A percentile compares a stretch with the other conserved stretches of the same genome.
Conservation (phyloP, 495 filamentous ascomycete genomes). For the Penicillium angulare region DNA sequence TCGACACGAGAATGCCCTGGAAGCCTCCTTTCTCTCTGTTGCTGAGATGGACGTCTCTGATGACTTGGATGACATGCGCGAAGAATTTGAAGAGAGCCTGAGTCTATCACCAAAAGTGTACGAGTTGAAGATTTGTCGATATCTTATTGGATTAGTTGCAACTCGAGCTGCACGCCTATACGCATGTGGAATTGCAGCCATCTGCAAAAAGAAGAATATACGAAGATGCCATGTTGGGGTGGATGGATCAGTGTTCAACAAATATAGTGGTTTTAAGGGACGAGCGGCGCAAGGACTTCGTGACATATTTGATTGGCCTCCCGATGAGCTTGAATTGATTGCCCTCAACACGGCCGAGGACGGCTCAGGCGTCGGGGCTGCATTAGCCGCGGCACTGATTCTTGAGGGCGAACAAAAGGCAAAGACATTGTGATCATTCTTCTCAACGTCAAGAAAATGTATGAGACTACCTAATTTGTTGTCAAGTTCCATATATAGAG, state of each 20-base stretch:
- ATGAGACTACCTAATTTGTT: too few relatives aligned
- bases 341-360: conserved; percentile 28
- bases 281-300: conserved; percentile 77
- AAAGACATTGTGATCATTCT: too few relatives aligned
- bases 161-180: conserved; percentile 87
- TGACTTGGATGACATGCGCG: conserved; percentile 70
- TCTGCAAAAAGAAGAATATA: conserved; percentile 83
- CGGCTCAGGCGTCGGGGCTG: conserved; percentile 34
- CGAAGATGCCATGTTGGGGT: conserved; percentile 83
- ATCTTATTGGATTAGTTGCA: conserved; percentile 80
- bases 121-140: conserved; percentile 76
- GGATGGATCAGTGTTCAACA: conserved; percentile 90
- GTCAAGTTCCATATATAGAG: too few relatives aligned
- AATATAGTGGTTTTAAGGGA: conserved; percentile 85
- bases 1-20: conserved; percentile 68
- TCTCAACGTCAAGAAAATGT: too few relatives aligned
- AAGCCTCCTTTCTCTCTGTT: conserved; percentile 75
- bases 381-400: conserved; percentile 26
- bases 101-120: conserved; percentile 59
- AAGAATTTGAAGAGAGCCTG: conserved; percentile 69
- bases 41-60: conserved; percentile 69
- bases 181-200: conserved; percentile 86
- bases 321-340: conserved; percentile 19
- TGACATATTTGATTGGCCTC: conserved; percentile 33
- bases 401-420: conserved; percentile 10